Conservation (phyloP, 2,329 filamentous ascomycete genomes). For the Pyrenochaeta sp. region DNA sequence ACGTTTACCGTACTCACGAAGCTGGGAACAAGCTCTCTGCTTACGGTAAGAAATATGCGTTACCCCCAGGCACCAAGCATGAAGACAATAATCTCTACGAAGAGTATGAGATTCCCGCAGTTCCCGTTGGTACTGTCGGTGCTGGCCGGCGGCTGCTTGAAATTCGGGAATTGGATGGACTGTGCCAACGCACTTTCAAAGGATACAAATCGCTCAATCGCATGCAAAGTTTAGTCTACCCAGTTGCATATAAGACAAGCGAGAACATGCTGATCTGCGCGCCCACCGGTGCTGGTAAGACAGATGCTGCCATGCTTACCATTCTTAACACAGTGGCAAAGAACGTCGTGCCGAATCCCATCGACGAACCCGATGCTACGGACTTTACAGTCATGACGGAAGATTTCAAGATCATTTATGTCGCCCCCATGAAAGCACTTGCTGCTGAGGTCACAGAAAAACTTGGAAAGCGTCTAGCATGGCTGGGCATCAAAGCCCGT, state of each 20-base stretch:
- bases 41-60: constrained; percentile 80
- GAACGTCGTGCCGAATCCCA: constrained; percentile 81
- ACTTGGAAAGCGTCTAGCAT: constrained; percentile 86
- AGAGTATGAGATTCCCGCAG: constrained; percentile 86
- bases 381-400: constrained; percentile 85
- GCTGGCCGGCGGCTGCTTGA: constrained; percentile 77
- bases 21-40: constrained; percentile 86
- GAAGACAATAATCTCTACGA: constrained; percentile 82
- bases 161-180: constrained; percentile 84
- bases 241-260: constrained; percentile 91
- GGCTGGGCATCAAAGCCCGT: constrained; percentile 90
- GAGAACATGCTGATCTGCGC: constrained; percentile 99
- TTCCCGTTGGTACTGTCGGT: constrained; percentile 76
- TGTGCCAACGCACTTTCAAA: constrained; percentile 91
- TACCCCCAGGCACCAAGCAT: constrained; percentile 78
- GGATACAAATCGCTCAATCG: constrained; percentile 94
- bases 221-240: constrained; percentile 97
- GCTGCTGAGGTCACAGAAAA: constrained; percentile 97
- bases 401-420: constrained; percentile 98
- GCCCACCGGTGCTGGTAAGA: constrained; percentile 98
- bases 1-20: constrained; percentile 86
- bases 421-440: constrained; percentile 98
- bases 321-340: constrained; percentile 90
- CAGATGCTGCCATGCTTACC: constrained; percentile 96
- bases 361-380: constrained; percentile 74